Percentiles rank a stretch among this genome's conserved stretches.
Conservation (phyloP, 768 basidiomycete species). For the Mycena filopes region DNA sequence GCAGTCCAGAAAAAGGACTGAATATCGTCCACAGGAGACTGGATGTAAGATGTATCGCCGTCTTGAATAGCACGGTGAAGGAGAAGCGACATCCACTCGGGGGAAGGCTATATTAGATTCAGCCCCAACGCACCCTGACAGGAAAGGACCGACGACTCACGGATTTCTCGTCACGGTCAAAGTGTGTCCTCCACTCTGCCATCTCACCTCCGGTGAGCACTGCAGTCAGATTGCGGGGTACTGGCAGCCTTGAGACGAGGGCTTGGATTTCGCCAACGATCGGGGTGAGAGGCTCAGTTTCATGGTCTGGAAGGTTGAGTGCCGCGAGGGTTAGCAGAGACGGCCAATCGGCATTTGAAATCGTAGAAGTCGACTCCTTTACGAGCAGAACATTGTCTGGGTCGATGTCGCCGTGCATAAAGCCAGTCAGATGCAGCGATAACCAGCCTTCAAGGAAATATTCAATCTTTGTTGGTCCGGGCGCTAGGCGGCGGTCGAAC, state of each 20-base stretch:
- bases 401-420: slow-evolving; percentile 26
- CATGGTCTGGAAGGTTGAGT: neutral
- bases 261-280: neutral
- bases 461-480: too few relatives aligned
- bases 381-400: slow-evolving; percentile 29
- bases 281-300: neutral
- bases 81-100: slow-evolving; percentile 30
- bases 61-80: slow-evolving; percentile 3
- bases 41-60: neutral
- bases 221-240: too few relatives aligned
- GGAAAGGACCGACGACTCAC: too few relatives aligned
- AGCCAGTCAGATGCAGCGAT: slow-evolving; percentile 12
- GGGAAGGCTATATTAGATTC: too few relatives aligned
- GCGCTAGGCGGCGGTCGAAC: too few relatives aligned
- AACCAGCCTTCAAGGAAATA: slow-evolving; percentile 24
- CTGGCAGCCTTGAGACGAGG: too few relatives aligned
- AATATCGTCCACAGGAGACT: slow-evolving; percentile 30
- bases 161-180: slow-evolving; percentile 11
- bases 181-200: slow-evolving; percentile 24
- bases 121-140: too few relatives aligned
- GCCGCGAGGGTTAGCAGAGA: neutral
- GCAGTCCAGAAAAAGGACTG: slow-evolving; percentile 27
- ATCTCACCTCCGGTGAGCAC: slow-evolving; percentile 32
- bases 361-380: too few relatives aligned
- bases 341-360: too few relatives aligned